Conservation (phyloP, 345 rosid genomes). For the Gossypium australe region DNA sequence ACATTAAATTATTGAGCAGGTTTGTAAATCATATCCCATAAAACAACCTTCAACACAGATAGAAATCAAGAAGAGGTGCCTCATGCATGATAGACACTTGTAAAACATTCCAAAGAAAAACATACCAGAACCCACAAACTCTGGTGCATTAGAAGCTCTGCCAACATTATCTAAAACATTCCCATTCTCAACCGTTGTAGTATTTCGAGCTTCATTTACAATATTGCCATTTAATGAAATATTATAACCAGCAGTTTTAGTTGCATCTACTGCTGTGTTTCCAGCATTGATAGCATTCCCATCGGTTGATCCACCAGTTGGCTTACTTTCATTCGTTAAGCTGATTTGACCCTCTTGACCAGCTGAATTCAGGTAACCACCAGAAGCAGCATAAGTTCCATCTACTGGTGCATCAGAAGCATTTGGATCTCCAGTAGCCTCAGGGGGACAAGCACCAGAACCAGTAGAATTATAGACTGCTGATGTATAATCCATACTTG, state of each 20-base stretch:
- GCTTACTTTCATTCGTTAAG: constrained; percentile 18
- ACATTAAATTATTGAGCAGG: background rate
- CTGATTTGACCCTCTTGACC: constrained; percentile 22
- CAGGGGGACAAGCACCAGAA: constrained; percentile 25
- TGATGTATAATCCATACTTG: constrained; percentile 29
- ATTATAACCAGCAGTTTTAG: constrained; percentile 29
- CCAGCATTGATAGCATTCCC: constrained; percentile 22
- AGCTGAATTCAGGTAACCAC: constrained; percentile 13
- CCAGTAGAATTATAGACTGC: constrained; percentile 27
- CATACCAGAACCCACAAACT: constrained; percentile 53
- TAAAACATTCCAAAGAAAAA: constrained; percentile 1
- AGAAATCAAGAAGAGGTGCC: background rate
- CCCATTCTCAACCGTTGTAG: constrained; percentile 51
- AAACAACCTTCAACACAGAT: background rate
- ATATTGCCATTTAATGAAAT: constrained; percentile 54
- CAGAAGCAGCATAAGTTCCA: constrained; percentile 13
- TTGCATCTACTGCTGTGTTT: constrained; percentile 12
- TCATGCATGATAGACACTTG: background rate
- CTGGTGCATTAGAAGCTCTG: constrained; percentile 36
- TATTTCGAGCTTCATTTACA: constrained; percentile 27
- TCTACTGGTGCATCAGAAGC: constrained; percentile 21
- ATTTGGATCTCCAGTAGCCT: constrained; percentile 30
- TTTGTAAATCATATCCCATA: background rate
- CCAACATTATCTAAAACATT: constrained; percentile 32
- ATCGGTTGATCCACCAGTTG: constrained; percentile 6